These are phyloP conservation scores for Clarireedia homoeocarpa DNA, from an alignment of 2,329 filamentous ascomycete genomes.

Conservation along the genomic window DNA sequence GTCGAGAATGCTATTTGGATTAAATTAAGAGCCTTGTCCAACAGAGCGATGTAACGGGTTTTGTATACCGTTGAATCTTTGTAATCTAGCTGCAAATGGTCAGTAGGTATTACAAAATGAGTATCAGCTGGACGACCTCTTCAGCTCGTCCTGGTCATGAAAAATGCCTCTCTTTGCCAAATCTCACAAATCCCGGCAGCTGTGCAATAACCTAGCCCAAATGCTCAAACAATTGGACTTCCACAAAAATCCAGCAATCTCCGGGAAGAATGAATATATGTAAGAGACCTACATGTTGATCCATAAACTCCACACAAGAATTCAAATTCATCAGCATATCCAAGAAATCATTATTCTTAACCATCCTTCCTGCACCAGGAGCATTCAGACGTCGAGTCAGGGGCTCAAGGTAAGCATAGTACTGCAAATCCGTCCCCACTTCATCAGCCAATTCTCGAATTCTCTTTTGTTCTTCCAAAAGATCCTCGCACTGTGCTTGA, in stretches of 20 bases:
- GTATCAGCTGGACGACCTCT: background rate
- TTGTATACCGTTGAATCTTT: conserved; percentile 83
- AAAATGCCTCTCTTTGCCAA: too few relatives aligned
- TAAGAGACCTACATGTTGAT: conserved; percentile 57
- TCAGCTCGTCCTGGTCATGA: background rate
- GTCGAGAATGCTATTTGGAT: conserved; percentile 33
- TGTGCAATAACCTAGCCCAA: background rate
- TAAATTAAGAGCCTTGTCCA: conserved; percentile 58
- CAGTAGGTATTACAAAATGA: conserved; percentile 17
- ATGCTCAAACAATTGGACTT: background rate
- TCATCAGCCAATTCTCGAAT: conserved; percentile 74
- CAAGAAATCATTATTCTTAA: conserved; percentile 75
- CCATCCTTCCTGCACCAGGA: conserved; percentile 77
- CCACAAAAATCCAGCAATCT: background rate
- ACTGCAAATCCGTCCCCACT: conserved; percentile 83
- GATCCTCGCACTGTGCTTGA: conserved; percentile 81
- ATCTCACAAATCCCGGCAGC: too few relatives aligned
- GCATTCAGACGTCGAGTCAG: conserved; percentile 87
- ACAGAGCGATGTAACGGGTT: conserved; percentile 75
- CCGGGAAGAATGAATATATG: background rate
- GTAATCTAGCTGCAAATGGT: conserved; percentile 56
- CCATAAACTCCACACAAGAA: conserved; percentile 89
- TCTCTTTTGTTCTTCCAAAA: conserved; percentile 73
- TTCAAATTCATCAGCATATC: conserved; percentile 85
- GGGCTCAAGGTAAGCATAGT: conserved; percentile 88